Percentiles rank a stretch among this genome's conserved stretches.
Conservation (phyloP, 2,329 filamentous ascomycete species). For the Stachybotrys chlorohalonatus region DNA sequence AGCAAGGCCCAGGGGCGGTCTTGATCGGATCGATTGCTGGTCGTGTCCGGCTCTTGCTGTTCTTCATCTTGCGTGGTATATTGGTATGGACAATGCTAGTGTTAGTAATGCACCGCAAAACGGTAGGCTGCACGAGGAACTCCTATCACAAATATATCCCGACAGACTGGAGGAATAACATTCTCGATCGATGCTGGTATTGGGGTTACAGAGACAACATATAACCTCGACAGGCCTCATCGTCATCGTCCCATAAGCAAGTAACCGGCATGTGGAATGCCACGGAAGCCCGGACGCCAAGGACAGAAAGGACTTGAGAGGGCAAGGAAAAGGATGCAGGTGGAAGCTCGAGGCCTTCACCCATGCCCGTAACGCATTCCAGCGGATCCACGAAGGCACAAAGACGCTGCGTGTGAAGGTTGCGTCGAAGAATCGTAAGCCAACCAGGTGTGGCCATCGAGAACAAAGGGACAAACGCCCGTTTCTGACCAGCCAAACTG, state of each 20-base stretch:
- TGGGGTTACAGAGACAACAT: too few relatives aligned
- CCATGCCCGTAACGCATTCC: background rate
- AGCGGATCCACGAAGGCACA: background rate
- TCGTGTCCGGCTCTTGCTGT: conserved; percentile 8
- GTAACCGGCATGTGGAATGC: too few relatives aligned
- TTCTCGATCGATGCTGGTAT: too few relatives aligned
- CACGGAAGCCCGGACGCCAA: background rate
- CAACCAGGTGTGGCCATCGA: background rate
- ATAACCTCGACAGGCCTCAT: too few relatives aligned
- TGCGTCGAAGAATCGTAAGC: background rate
- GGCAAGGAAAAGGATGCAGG: background rate
- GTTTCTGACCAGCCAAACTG: background rate
- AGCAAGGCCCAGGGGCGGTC: conserved; percentile 9
- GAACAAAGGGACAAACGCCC: background rate
- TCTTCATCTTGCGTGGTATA: conserved; percentile 6
- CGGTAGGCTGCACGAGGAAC: too few relatives aligned
- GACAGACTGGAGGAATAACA: too few relatives aligned
- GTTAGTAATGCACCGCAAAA: too few relatives aligned
- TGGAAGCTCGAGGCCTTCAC: background rate
- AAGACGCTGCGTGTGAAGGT: background rate
- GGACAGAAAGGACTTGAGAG: background rate
- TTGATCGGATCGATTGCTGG: conserved; percentile 13
- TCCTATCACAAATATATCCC: too few relatives aligned
- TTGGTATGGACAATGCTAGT: background rate
- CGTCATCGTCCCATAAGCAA: too few relatives aligned